A percentile compares a stretch with the other conserved stretches of the same genome.
Conservation (phyloP, 331 rosid species). For the Prunus yedoensis region DNA sequence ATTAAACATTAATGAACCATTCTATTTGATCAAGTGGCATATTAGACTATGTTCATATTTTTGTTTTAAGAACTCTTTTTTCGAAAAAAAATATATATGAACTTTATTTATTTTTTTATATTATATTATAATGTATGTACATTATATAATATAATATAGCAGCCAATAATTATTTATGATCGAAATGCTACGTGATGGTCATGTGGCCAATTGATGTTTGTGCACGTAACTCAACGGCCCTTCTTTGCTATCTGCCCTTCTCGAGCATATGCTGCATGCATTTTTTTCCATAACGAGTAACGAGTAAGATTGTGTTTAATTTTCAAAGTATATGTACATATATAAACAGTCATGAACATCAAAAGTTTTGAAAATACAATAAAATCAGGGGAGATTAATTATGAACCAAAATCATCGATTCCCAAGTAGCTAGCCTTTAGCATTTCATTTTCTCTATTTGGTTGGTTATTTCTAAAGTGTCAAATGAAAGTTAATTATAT, state of each 20-base stretch:
- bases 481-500: not conserved
- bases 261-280: not conserved
- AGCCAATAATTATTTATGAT: not conserved
- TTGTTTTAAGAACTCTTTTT: too few relatives aligned
- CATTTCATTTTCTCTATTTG: not conserved
- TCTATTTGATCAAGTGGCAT: too few relatives aligned
- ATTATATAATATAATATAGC: not conserved
- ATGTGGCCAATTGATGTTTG: not conserved
- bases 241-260: conserved; percentile 61
- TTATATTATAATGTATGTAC: not conserved
- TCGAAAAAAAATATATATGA: too few relatives aligned
- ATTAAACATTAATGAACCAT: too few relatives aligned
- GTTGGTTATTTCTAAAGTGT: not conserved
- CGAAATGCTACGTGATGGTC: not conserved
- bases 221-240: conserved; percentile 51
- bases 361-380: too few relatives aligned
- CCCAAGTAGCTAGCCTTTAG: too few relatives aligned
- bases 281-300: too few relatives aligned
- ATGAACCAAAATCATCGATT: too few relatives aligned
- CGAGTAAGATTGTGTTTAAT: not conserved
- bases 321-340: not conserved
- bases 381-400: too few relatives aligned
- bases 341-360: too few relatives aligned
- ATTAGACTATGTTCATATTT: too few relatives aligned
- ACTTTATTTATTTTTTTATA: too few relatives aligned